Conservation (phyloP, 2,329 filamentous ascomycete genomes). For the Coccinonectria pachysandricola region DNA sequence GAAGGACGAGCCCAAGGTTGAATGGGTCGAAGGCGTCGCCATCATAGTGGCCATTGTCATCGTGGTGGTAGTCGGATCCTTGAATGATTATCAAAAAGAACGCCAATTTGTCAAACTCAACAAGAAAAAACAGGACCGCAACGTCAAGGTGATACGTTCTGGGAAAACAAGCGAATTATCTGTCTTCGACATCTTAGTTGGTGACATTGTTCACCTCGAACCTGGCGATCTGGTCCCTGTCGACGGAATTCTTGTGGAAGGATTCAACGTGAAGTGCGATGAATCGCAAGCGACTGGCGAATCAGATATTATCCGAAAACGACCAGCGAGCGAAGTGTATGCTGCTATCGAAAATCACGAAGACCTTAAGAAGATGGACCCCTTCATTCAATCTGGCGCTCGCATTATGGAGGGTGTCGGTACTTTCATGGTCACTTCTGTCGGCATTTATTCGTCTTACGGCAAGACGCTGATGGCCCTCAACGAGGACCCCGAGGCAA, state of each 20-base stretch:
- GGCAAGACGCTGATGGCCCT: constrained; percentile 66
- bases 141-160: constrained; percentile 61
- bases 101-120: constrained; percentile 70
- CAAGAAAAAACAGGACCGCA: constrained; percentile 66
- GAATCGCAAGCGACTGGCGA: constrained; percentile 73
- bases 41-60: constrained; percentile 73
- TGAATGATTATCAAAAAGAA: constrained; percentile 76
- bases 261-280: constrained; percentile 66
- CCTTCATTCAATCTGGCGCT: constrained; percentile 76
- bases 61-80: constrained; percentile 64
- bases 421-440: constrained; percentile 63
- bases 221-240: constrained; percentile 66
- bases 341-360: constrained; percentile 57
- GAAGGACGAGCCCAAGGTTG: constrained; percentile 44
- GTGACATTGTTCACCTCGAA: constrained; percentile 63
- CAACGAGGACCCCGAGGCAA: constrained; percentile 64
- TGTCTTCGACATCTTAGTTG: constrained; percentile 58
- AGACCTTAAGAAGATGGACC: constrained; percentile 62
- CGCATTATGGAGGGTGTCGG: constrained; percentile 70
- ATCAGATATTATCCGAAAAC: constrained; percentile 65
- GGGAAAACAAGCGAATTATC: constrained; percentile 61
- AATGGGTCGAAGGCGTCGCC: constrained; percentile 75
- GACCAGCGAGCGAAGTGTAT: constrained; percentile 55
- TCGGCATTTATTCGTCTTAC: constrained; percentile 63
- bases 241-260: constrained; percentile 62